These are phyloP conservation scores for Neocatenulostroma microsporum DNA, from an alignment of 2,329 filamentous ascomycete genomes.

Conservation along the genomic window DNA sequence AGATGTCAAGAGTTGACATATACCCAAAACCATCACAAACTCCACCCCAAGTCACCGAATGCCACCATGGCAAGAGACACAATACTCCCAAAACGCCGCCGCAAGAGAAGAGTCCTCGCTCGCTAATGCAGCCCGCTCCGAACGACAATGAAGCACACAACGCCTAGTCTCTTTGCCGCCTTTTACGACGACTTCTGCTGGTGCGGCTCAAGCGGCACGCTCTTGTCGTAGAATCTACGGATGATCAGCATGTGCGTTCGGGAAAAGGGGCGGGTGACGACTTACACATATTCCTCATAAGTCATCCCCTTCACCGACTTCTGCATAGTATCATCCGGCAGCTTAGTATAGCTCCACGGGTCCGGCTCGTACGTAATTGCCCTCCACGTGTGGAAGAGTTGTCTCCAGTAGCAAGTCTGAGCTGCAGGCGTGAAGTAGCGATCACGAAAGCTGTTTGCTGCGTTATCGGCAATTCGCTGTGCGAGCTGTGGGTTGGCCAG, in stretches of 20 bases:
- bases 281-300: constrained; percentile 24
- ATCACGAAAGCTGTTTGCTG: constrained; percentile 21
- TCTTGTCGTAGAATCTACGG: constrained; percentile 3
- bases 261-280: constrained; percentile 5
- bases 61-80: too few species aligned
- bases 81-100: too few species aligned
- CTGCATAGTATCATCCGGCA: constrained; percentile 14
- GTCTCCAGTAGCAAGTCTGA: constrained; percentile 26
- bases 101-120: too few species aligned
- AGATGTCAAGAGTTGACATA: too few species aligned
- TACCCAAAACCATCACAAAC: too few species aligned
- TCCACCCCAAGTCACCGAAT: too few species aligned
- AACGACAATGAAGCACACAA: too few species aligned
- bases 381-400: constrained; percentile 25
- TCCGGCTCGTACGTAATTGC: constrained; percentile 22
- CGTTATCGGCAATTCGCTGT: constrained; percentile 22
- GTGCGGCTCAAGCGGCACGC: constrained; percentile 4
- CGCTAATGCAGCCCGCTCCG: too few species aligned
- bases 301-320: constrained; percentile 22
- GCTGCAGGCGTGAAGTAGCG: constrained; percentile 26
- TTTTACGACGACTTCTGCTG: too few species aligned
- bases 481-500: constrained; percentile 18
- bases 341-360: constrained; percentile 12
- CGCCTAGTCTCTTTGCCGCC: too few species aligned
- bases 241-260: constrained; percentile 1